Evolutionary conservation across 257 asterid species (phyloP), one percentile per base, ranked within the genome.

Genomic region (Plectranthus barbatus): DNA sequence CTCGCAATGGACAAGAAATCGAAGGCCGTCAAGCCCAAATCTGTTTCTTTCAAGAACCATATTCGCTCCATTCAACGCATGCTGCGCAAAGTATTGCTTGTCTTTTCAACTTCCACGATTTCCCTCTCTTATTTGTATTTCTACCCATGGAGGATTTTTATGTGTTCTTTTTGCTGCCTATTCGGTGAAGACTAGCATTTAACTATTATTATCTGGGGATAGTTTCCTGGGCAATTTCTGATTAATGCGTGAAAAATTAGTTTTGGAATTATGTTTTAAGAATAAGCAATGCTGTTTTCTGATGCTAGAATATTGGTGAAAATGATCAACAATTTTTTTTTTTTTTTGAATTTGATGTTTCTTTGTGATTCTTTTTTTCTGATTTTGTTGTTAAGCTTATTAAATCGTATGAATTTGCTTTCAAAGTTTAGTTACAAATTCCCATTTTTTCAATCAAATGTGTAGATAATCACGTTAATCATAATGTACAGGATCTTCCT

Each of bases 11-110:
- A 77, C 62, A 88, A 81, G 72, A 88, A 86, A 45, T 60, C 92
- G 15, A 87, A 79, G 64, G 70, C 79, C 50, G 66, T 49, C 56
- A 87, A 90, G 59, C 81, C 91, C 5, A 91, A 86, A 61, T 66
- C 84, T 39, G 88, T 83, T 58, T 78, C 95, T 66, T 80, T 88
- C 72, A 88, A 88, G 66, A 91, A 91, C 71, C 98, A 87, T 67
- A 85, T 91, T 64, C 96, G 98, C 65, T 91, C 98, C 23, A 70
- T 68, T 13, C 85, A 87, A 75, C 96, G 98, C 64, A 80, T 91
- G 84, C 96, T 91, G 63, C 91, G 97, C 58, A 88, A 84, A 62
- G 98, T 91, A 86, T 50, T n/a, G 58, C 21, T 11, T 60, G 60
- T 44, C 66, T 34, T 44, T 46, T 48, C 66, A 24, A 15, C 52